Base-by-base conservation (phyloP, 352 stramenopile genomes). In the Globisporangium solare region DNA sequence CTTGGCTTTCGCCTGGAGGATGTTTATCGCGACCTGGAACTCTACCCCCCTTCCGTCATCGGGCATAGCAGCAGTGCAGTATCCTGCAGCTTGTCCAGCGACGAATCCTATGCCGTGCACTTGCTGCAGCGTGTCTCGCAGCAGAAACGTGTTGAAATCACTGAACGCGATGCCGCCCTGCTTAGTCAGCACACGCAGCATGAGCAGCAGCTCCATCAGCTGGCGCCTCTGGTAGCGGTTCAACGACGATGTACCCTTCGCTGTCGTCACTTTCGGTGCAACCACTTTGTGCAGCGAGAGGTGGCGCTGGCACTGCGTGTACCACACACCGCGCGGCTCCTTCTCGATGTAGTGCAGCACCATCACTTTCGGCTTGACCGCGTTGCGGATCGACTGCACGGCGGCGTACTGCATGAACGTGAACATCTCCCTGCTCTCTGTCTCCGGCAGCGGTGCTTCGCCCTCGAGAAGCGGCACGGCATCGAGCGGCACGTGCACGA, bases 141-240 rank as follows among this genome's bases (percentile, higher is more conserved):
- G n/a, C n/a, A 77, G 15, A 42, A 77, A 64, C 41, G 71, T 77
- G 50, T 77, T 73, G 37, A 80, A 77, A 47, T 75, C 71, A 6
- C 60, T 60, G 48, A 77, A 75, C 18, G 62, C 68, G 27, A 77
- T 47, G 6, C 71, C 71, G n/a, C 71, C 71, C 12, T 77, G 56
- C 32, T 71, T 73, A 22, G 54, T 57, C 24, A 80, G 48, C 22
- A 61, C 61, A 17, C 66, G 63, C 47, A 80, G 56, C 68, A 80
- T 66, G 11, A 80, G 41, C 43, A 80, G 27, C 12, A 73, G 49
- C 41, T 75, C 59, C 31, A 75, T 53, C 35, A 80, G 46, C 21
- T 70, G 63, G 8, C 66, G 68, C 21, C 68, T 56, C 47, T 67
- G 31, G 6, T 64, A 57, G 39, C 58, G 17, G n/a, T 48, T 50